A percentile compares a stretch with the other conserved stretches of the same genome.
These are phyloP conservation scores for Sporisorium iseilematis-ciliati DNA, from an alignment of 1,284 basidiomycete species.

Conservation along the genomic window DNA sequence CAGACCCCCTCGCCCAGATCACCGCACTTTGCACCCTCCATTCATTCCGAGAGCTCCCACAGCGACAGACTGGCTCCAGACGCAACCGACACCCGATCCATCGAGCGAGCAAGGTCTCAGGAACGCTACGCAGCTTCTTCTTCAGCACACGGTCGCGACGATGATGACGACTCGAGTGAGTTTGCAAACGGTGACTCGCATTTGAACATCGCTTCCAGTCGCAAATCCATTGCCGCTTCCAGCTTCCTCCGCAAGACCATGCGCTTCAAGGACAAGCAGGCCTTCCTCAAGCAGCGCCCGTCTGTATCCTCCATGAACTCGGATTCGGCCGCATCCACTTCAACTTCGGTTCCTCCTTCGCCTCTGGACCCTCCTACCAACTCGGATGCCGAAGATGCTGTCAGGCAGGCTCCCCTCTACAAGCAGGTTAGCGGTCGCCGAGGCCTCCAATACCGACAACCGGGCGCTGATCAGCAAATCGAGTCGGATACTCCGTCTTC, in stretches of 20 bases:
- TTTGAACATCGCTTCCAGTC: not conserved
- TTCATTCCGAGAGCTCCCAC: conserved; percentile 36
- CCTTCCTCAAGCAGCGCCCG: conserved; percentile 33
- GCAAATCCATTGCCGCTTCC: conserved; percentile 35
- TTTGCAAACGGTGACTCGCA: conserved; percentile 1
- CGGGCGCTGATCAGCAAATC: not conserved
- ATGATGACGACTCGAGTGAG: conserved; percentile 17
- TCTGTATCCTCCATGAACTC: conserved; percentile 23
- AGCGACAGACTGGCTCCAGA: conserved; percentile 15
- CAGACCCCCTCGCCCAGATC: conserved; percentile 36
- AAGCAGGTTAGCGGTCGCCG: conserved; percentile 47
- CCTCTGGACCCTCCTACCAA: conserved; percentile 23
- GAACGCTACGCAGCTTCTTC: conserved; percentile 9
- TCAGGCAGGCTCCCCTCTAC: conserved; percentile 16
- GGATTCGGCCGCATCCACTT: conserved; percentile 26
- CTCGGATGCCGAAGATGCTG: conserved; percentile 20
- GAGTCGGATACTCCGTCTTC: not conserved
- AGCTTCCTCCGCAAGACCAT: conserved; percentile 46
- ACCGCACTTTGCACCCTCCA: conserved; percentile 23
- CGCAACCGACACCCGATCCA: not conserved
- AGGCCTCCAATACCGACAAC: conserved; percentile 25
- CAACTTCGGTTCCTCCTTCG: conserved; percentile 31
- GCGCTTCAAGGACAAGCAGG: conserved; percentile 45
- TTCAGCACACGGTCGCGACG: conserved; percentile 15
- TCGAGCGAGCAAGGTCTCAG: conserved; percentile 11